Conservation (phyloP, 352 stramenopile genomes). For the Phytophthora citricola region DNA sequence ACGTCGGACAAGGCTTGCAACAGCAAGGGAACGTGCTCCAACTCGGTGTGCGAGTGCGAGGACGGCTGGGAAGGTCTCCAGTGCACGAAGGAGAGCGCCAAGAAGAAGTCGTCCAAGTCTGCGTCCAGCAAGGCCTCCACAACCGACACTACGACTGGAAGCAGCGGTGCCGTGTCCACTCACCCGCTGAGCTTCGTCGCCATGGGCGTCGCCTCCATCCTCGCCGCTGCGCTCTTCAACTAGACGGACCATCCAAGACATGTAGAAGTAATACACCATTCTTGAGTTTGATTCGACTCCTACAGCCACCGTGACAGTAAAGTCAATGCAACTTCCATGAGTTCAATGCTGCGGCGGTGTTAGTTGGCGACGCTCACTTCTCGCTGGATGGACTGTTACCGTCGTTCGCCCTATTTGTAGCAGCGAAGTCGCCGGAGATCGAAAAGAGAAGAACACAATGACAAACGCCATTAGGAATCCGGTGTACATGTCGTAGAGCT, state of each 20-base stretch:
- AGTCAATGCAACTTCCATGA: background rate
- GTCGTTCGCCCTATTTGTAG: too few relatives aligned
- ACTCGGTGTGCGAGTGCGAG: constrained; percentile 62
- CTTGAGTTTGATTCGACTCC: constrained; percentile 24
- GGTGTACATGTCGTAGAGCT: background rate
- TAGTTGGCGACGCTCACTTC: background rate
- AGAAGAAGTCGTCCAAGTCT: constrained; percentile 46
- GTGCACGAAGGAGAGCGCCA: constrained; percentile 66
- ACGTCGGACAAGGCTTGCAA: constrained; percentile 66
- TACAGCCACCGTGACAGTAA: background rate
- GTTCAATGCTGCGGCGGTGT: background rate
- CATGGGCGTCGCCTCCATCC: constrained; percentile 35
- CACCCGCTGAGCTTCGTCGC: constrained; percentile 25
- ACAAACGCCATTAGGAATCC: background rate
- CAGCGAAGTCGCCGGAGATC: too few relatives aligned
- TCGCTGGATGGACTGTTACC: too few relatives aligned
- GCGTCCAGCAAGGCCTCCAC: constrained; percentile 26
- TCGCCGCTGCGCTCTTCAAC: constrained; percentile 42
- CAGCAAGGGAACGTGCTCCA: constrained; percentile 59
- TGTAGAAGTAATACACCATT: constrained; percentile 36
- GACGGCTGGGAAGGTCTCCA: constrained; percentile 69
- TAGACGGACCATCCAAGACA: constrained; percentile 27
- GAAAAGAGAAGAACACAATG: too few relatives aligned
- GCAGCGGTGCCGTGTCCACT: constrained; percentile 28
- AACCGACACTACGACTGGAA: constrained; percentile 15